Percentiles rank a stretch among this genome's conserved stretches.
phyloP scores from a whole-genome alignment of 2,329 filamentous ascomycete genomes.

The Fusarium anguioides region DNA sequence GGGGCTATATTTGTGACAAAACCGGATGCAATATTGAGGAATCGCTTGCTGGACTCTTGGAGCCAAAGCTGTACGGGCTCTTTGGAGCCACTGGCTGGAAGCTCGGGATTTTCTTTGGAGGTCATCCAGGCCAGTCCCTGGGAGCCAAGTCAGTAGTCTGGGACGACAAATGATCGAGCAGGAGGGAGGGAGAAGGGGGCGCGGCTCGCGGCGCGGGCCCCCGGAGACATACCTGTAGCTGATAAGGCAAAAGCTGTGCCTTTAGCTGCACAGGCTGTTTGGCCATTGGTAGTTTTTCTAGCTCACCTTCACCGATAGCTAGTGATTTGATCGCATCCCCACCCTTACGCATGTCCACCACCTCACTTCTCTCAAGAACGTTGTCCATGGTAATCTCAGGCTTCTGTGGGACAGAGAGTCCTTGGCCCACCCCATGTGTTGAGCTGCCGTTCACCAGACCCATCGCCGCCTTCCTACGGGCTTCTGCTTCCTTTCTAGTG shows the following conservation, averaged over 20 bases:
- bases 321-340: conserved; percentile 75
- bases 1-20: conserved; percentile 70
- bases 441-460: conserved; percentile 54
- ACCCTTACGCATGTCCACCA: conserved; percentile 73
- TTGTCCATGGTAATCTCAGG: conserved; percentile 67
- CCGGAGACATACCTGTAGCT: conserved; percentile 69
- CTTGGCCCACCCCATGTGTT: conserved; percentile 52
- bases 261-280: conserved; percentile 72
- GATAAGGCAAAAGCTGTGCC: conserved; percentile 81
- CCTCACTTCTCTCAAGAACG: conserved; percentile 73
- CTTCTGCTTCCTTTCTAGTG: conserved; percentile 64
- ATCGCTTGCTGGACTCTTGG: conserved; percentile 58
- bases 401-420: conserved; percentile 39
- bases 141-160: conserved; percentile 41
- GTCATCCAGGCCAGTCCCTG: conserved; percentile 86
- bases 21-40: conserved; percentile 71
- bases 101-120: conserved; percentile 75
- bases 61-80: conserved; percentile 83
- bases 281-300: conserved; percentile 78
- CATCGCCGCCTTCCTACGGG: conserved; percentile 57
- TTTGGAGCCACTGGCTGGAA: conserved; percentile 68
- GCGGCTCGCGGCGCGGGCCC: too few species aligned
- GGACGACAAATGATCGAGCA: too few species aligned
- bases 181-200: too few species aligned
- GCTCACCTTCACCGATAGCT: conserved; percentile 74